Percentiles rank a stretch among this genome's conserved stretches.
Evolutionary conservation across 73 alveolate species (phyloP).

Genomic region (Symbiodinium natans): DNA sequence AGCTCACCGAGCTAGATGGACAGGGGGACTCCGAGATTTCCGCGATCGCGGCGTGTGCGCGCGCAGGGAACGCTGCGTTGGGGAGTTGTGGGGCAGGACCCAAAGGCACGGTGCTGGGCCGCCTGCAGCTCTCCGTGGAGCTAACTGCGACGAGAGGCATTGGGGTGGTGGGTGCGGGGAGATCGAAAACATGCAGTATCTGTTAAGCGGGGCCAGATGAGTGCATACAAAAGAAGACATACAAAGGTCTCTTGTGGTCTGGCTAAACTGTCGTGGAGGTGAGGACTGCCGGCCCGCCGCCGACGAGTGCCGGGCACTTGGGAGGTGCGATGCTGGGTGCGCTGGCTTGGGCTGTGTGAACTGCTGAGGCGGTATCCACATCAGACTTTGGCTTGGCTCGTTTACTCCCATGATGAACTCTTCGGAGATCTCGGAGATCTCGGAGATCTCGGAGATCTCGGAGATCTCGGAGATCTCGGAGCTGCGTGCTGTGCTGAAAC

Average conservation of each 20-base stretch:
- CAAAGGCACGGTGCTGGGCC: constrained; percentile 24
- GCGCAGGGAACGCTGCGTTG: too few species aligned
- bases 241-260: too few species aligned
- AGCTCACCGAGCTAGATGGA: not conserved
- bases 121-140: constrained; percentile 70
- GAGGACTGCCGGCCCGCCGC: not conserved
- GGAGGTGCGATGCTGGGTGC: too few species aligned
- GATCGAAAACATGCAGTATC: too few species aligned
- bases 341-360: too few species aligned
- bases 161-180: not conserved
- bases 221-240: too few species aligned
- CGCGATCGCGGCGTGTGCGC: too few species aligned
- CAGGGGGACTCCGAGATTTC: not conserved
- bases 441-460: too few species aligned
- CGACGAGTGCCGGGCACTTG: not conserved
- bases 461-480: not conserved
- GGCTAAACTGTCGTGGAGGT: not conserved
- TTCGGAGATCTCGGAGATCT: not conserved
- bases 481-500: constrained; percentile 44
- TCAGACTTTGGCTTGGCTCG: constrained; percentile 57
- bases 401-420: not conserved
- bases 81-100: not conserved
- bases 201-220: too few species aligned
- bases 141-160: not conserved
- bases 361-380: constrained; percentile 29